Conservation (phyloP, 768 basidiomycete species). For the Suillus decipiens region DNA sequence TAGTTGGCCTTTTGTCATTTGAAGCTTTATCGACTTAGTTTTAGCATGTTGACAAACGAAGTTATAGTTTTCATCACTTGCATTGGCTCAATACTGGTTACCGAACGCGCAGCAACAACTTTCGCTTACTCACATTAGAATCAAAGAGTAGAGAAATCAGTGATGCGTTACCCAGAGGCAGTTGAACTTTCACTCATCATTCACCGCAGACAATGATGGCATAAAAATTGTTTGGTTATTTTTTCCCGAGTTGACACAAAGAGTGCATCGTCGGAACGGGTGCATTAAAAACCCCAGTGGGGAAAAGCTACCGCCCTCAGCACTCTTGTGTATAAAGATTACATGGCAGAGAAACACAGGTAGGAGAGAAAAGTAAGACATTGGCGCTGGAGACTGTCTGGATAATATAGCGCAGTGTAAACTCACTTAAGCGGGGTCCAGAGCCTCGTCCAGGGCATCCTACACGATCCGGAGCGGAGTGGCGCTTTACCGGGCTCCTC, state of each 20-base stretch:
- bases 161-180: not conserved
- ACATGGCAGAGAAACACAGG: not conserved
- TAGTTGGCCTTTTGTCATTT: not conserved
- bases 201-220: not conserved
- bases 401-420: not conserved
- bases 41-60: not conserved
- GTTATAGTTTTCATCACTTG: not conserved
- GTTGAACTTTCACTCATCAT: not conserved
- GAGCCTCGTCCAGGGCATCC: not conserved
- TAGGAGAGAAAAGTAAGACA: not conserved
- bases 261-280: slow-evolving; percentile 15
- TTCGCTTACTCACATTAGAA: not conserved
- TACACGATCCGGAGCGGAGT: not conserved
- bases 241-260: slow-evolving; percentile 5
- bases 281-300: slow-evolving; percentile 18
- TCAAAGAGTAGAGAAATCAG: not conserved
- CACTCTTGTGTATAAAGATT: slow-evolving; percentile 3
- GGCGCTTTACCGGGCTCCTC: slow-evolving; percentile 9
- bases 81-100: not conserved
- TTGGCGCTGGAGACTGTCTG: not conserved
- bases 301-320: slow-evolving; percentile 20
- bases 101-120: not conserved
- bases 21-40: not conserved
- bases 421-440: not conserved
- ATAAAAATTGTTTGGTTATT: not conserved